Percentiles rank a stretch among this genome's conserved stretches.
Evolutionary conservation across 106 monocot species (phyloP).

Genomic region (Xerophyta viscosa): DNA sequence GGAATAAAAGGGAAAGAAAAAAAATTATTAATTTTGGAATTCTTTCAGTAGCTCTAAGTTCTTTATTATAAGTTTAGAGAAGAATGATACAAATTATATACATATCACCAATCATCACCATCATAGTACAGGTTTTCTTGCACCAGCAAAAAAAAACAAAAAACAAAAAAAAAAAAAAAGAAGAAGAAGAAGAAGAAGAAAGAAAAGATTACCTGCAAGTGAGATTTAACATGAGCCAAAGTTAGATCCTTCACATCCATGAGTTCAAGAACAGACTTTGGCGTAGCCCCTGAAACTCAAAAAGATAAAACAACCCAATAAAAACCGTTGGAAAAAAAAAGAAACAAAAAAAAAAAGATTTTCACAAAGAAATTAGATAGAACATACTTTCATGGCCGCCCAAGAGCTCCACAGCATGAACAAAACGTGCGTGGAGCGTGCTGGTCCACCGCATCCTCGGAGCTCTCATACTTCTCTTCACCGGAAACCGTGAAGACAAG

Average conservation of each 20-base stretch:
- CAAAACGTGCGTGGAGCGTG: constrained; percentile 86
- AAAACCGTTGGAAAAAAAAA: neutral
- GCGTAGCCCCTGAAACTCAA: constrained; percentile 47
- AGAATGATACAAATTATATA: no score
- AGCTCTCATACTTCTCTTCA: constrained; percentile 55
- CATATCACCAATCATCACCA: no score
- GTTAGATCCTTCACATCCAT: constrained; percentile 87
- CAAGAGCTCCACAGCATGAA: constrained; percentile 92
- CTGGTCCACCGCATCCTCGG: constrained; percentile 98
- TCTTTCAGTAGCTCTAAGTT: no score
- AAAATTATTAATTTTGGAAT: neutral
- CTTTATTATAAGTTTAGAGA: no score
- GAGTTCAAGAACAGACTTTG: constrained; percentile 77
- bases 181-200: neutral
- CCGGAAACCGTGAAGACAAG: constrained; percentile 51
- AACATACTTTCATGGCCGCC: constrained; percentile 90
- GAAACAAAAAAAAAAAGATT: neutral
- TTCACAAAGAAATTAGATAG: no score
- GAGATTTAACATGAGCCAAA: constrained; percentile 81
- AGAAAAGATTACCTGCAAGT: constrained; percentile 49
- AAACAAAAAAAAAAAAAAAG: neutral
- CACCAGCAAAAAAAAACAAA: no score
- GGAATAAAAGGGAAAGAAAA: neutral
- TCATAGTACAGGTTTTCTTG: neutral
- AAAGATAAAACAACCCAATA: no score